Evolutionary conservation across 208 protist genomes (phyloP), one percentile per base, ranked within the genome.

Genomic region (Trypanosoma melophagium): DNA sequence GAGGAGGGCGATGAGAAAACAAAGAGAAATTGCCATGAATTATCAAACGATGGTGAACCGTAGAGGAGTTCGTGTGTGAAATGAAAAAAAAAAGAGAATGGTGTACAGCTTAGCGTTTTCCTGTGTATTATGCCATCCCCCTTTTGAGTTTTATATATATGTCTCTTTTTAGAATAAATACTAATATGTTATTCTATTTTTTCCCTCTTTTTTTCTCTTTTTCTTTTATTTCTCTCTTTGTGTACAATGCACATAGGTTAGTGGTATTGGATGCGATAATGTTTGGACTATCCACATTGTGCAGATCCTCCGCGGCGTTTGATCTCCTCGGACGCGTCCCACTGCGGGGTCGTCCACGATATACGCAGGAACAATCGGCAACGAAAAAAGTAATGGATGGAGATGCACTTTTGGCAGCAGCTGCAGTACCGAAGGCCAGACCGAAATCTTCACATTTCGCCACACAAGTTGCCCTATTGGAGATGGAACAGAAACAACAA

Each of bases 331-430:
- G 60, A 31, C 74, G 69, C 14, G 25, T 80, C 4, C 78, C 73
- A n/a, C 49, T 73, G 17, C 58, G 63, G 17, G 41, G 54, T 17
- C 41, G 40, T 50, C 64, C 68, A 40, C 64, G 44, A 14, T 79
- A 73, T 51, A 40, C 13, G 9, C 74, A 83, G 52, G 58, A 80
- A 66, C 62, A 77, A 40, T 69, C 61, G n/a, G 53, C 59, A n/a
- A 49, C 7, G 3, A 40, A 47, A 16, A 80, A 80, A 41, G 50
- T 77, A 7, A 69, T 80, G 69, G 60, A 71, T 21, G 44, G 60
- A n/a, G 21, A 9, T 3, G 31, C 54, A 10, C 69, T 83, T 0
- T 28, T 64, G 13, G 38, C 60, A 21, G 60, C 73, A 22, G 61
- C 60, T 38, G 28, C 50, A 19, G 4, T 31, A 53, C 56, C 51